A percentile compares a stretch with the other conserved stretches of the same genome.
Conservation (phyloP, 345 rosid species). For the Melaleuca quinquenervia region DNA sequence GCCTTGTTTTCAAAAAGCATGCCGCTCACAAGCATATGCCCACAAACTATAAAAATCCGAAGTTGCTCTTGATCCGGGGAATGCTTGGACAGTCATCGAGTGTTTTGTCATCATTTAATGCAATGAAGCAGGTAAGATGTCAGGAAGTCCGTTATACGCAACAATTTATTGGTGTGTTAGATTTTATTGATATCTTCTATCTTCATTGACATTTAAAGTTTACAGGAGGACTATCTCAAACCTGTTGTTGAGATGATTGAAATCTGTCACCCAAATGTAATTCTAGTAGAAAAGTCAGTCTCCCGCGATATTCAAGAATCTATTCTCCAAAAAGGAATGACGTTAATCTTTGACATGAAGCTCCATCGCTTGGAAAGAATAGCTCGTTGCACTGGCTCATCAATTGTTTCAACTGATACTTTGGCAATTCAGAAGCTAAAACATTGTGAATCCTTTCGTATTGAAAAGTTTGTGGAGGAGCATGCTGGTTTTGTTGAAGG, state of each 20-base stretch:
- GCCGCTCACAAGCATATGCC: constrained; percentile 98
- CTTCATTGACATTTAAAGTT: constrained; percentile 8
- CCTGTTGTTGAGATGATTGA: constrained; percentile 56
- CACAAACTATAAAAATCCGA: constrained; percentile 63
- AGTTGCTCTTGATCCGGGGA: constrained; percentile 61
- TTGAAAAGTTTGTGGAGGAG: constrained; percentile 80
- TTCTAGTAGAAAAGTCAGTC: constrained; percentile 86
- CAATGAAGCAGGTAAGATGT: constrained; percentile 54
- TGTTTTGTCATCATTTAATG: constrained; percentile 61
- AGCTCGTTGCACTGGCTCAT: constrained; percentile 74
- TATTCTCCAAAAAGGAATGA: constrained; percentile 57
- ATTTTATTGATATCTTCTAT: not conserved
- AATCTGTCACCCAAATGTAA: constrained; percentile 54
- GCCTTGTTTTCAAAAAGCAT: constrained; percentile 87
- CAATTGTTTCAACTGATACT: constrained; percentile 44
- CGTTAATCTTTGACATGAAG: constrained; percentile 85
- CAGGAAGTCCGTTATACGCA: not conserved
- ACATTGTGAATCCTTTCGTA: constrained; percentile 71
- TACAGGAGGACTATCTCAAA: constrained; percentile 45
- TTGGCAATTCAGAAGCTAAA: constrained; percentile 49
- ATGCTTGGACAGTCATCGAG: constrained; percentile 65
- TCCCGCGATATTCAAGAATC: constrained; percentile 76
- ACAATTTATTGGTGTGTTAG: not conserved
- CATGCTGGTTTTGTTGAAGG: constrained; percentile 53
- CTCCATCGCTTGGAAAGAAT: constrained; percentile 81